Evolutionary conservation across 1,284 basidiomycete species (phyloP).

Genomic region (Fomitopsis palustris): DNA sequence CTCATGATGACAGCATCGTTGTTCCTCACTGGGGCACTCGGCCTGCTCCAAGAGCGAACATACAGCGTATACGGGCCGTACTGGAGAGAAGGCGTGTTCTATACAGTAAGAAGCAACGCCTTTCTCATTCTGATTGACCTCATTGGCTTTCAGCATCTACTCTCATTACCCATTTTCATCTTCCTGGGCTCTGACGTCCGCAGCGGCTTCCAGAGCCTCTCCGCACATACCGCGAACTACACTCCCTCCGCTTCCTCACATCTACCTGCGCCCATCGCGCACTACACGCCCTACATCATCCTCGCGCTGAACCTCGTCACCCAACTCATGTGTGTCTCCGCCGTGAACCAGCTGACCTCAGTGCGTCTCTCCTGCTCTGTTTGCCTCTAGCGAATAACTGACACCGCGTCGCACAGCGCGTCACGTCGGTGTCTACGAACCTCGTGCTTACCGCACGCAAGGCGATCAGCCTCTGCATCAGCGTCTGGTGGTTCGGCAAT

Average conservation of each 20-base stretch:
- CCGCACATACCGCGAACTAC: slow-evolving; percentile 12
- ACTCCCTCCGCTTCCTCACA: not conserved
- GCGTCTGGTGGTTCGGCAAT: slow-evolving; percentile 74
- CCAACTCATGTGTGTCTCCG: slow-evolving; percentile 84
- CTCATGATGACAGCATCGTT: slow-evolving; percentile 68
- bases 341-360: slow-evolving; percentile 81
- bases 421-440: slow-evolving; percentile 71
- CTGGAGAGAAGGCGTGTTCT: slow-evolving; percentile 89
- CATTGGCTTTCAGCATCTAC: slow-evolving; percentile 45
- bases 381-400: not conserved
- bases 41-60: slow-evolving; percentile 79
- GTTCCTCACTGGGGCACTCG: slow-evolving; percentile 72
- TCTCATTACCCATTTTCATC: slow-evolving; percentile 75
- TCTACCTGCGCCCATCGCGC: slow-evolving; percentile 12
- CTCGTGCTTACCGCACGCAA: slow-evolving; percentile 69
- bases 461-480: slow-evolving; percentile 67
- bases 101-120: slow-evolving; percentile 47
- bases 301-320: slow-evolving; percentile 72
- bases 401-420: slow-evolving; percentile 40
- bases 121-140: not conserved
- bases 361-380: slow-evolving; percentile 40
- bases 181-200: slow-evolving; percentile 58
- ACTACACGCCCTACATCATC: slow-evolving; percentile 42
- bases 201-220: slow-evolving; percentile 48
- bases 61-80: slow-evolving; percentile 70